Conservation (phyloP, 2,329 filamentous ascomycete species). For the Cladosporium sp. region DNA sequence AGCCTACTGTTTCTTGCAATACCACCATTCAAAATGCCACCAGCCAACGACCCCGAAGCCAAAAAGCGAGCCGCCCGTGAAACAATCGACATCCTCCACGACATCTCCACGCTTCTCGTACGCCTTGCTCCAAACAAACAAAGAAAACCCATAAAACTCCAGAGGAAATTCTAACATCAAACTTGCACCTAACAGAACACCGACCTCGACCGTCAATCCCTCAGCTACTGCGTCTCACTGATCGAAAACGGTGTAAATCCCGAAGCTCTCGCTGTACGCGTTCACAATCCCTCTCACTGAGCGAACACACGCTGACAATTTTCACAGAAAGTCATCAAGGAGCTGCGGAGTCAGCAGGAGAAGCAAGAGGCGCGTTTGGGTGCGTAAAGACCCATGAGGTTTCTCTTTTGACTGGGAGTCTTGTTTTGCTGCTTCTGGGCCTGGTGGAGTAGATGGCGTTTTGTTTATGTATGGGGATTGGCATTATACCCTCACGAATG, state of each 20-base stretch:
- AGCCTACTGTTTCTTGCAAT: too few relatives aligned
- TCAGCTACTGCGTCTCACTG: conserved; percentile 92
- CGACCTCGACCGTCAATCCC: conserved; percentile 79
- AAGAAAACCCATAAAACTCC: conserved; percentile 50
- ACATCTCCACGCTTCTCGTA: conserved; percentile 86
- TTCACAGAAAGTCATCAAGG: conserved; percentile 42
- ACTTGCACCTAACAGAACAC: conserved; percentile 68
- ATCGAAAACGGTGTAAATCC: conserved; percentile 97
- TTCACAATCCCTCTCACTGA: too few relatives aligned
- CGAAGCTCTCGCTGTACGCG: conserved; percentile 86
- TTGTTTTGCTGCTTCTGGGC: too few relatives aligned
- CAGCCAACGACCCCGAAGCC: conserved; percentile 43
- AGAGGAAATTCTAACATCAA: not conserved
- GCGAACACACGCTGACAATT: not conserved
- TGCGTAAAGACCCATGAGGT: not conserved
- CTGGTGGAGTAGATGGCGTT: too few relatives aligned
- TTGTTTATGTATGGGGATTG: too few relatives aligned
- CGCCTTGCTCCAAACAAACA: conserved; percentile 17
- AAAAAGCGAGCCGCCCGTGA: conserved; percentile 76
- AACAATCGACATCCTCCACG: conserved; percentile 63
- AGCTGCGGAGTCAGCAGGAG: conserved; percentile 40
- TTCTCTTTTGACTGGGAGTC: too few relatives aligned
- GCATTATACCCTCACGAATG: not conserved
- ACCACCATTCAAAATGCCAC: conserved; percentile 24
- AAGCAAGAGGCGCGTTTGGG: conserved; percentile 15